Conservation (phyloP, 2,329 filamentous ascomycete species). For the Pseudogymnoascus verrucosus region DNA sequence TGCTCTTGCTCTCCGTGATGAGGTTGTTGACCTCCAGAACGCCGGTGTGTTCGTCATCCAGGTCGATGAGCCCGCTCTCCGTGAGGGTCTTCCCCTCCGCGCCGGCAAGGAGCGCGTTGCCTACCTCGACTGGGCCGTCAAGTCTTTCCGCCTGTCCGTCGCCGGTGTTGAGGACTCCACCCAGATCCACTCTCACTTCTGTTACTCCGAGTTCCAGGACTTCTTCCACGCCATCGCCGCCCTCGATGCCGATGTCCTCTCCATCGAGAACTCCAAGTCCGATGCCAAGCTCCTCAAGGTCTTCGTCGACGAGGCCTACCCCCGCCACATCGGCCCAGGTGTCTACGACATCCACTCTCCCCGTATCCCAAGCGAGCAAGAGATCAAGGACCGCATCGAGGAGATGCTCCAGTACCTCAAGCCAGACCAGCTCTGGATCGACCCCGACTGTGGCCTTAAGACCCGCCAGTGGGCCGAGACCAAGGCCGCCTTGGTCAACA, state of each 20-base stretch:
- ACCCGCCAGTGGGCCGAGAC: conserved; percentile 98
- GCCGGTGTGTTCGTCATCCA: conserved; percentile 97
- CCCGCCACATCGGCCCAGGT: conserved; percentile 96
- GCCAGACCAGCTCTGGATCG: conserved; percentile 98
- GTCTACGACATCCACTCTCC: conserved; percentile 99
- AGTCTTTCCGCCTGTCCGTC: conserved; percentile 94
- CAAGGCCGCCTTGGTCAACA: conserved; percentile 89
- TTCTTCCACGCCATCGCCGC: conserved; percentile 99
- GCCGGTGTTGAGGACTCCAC: conserved; percentile 90
- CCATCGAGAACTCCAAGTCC: conserved; percentile 99
- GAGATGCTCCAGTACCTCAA: conserved; percentile 98
- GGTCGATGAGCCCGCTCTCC: conserved; percentile 97
- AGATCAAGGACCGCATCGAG: conserved; percentile 95
- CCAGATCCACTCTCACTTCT: conserved; percentile 99
- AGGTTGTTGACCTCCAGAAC: conserved; percentile 95
- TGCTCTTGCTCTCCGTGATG: conserved; percentile 93
- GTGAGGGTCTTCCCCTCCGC: conserved; percentile 97
- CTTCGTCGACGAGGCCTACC: conserved; percentile 95
- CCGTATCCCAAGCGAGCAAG: conserved; percentile 91
- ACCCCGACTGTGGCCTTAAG: conserved; percentile 99
- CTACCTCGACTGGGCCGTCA: conserved; percentile 95
- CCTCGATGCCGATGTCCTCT: conserved; percentile 94
- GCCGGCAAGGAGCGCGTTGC: conserved; percentile 88
- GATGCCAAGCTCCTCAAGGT: conserved; percentile 98
- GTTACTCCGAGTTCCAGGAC: conserved; percentile 99